Evolutionary conservation across 176 grass and related monocot species (phyloP), one percentile per base, ranked within the genome.

Genomic region (Areca catechu): DNA sequence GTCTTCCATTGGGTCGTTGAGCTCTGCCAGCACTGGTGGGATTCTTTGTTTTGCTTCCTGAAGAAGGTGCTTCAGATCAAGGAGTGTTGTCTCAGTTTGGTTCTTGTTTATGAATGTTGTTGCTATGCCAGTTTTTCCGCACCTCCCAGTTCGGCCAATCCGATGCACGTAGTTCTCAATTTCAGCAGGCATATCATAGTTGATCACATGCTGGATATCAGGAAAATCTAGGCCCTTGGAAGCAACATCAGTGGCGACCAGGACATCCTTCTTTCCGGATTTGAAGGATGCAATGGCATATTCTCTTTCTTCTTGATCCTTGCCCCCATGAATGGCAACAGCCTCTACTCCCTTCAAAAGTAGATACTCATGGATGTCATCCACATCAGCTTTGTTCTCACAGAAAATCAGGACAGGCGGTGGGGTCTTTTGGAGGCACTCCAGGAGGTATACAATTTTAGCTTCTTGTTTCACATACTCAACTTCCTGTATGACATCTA

Each of bases 61-160:
- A 24, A 98, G 62, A 29, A 98, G 66, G 68, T 98, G 87, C 57
- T 85, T 97, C 20, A 97, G 71, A 69, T 97, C 92, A 16, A 97
- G 84, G 24, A 97, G 77, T 0, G 86, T 88, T 7, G 87, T 92
- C 73, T 83, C 81, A 15, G 83, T 89, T 49, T 98, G 93, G 48
- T 88, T 98, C 83, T 88, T 98, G 78, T 92, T 98, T 60, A 98
- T 98, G 70, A 98, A 98, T 16, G 93, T 98, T 9, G 93, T 92
- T 23, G 87, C 93, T 74, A 92, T 83, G 16, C 87, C 93, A 24
- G 84, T 98, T 70, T 92, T 98, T 21, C 93, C 87, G 3, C 87
- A 98, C 49, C 87, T 72, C 50, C 93, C 93, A 1, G 87, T 98
- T 80, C 93, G 87, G 54, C 93, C 93, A 24, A 97, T 97, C 54